phyloP scores from a whole-genome alignment of 371 early-diverging fungal genomes.

The Mortierella sp. region DNA sequence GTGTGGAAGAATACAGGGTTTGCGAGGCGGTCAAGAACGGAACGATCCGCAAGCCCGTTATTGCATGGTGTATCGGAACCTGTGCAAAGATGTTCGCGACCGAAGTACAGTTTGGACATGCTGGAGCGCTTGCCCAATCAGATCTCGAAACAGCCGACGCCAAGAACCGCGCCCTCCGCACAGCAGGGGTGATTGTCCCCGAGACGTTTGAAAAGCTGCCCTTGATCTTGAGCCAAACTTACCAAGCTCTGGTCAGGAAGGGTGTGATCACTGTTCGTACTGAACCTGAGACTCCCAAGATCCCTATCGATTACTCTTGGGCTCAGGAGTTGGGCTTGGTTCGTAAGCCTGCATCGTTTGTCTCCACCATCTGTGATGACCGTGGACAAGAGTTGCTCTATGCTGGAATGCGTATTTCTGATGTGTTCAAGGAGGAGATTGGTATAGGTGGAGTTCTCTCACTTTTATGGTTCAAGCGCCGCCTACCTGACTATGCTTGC shows the following conservation, averaged over 20 bases:
- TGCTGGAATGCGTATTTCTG: conserved; percentile 97
- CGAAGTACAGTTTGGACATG: conserved; percentile 98
- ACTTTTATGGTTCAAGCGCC: conserved; percentile 98
- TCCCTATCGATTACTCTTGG: conserved; percentile 99
- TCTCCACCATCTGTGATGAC: conserved; percentile 98
- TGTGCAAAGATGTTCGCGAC: conserved; percentile 98
- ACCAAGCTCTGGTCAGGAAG: conserved; percentile 78
- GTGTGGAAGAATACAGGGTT: conserved; percentile 96
- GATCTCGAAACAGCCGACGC: conserved; percentile 96
- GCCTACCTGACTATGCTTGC: conserved; percentile 93
- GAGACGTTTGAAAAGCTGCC: conserved; percentile 97
- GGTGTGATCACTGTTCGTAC: conserved; percentile 75
- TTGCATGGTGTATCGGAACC: conserved; percentile 99
- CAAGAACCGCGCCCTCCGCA: conserved; percentile 91
- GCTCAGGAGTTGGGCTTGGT: conserved; percentile 98
- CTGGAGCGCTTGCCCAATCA: conserved; percentile 96
- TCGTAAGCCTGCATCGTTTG: conserved; percentile 97
- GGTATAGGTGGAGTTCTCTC: conserved; percentile 98
- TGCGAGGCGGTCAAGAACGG: conserved; percentile 91
- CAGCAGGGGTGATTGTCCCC: conserved; percentile 92
- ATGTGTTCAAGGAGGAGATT: conserved; percentile 97
- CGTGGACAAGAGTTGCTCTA: conserved; percentile 98
- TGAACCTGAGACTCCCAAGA: conserved; percentile 97
- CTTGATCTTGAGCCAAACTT: conserved; percentile 78
- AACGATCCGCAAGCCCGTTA: conserved; percentile 94